A percentile compares a stretch with the other conserved stretches of the same genome.
Conservation (phyloP, 1,284 basidiomycete species). For the Irpex sp. region DNA sequence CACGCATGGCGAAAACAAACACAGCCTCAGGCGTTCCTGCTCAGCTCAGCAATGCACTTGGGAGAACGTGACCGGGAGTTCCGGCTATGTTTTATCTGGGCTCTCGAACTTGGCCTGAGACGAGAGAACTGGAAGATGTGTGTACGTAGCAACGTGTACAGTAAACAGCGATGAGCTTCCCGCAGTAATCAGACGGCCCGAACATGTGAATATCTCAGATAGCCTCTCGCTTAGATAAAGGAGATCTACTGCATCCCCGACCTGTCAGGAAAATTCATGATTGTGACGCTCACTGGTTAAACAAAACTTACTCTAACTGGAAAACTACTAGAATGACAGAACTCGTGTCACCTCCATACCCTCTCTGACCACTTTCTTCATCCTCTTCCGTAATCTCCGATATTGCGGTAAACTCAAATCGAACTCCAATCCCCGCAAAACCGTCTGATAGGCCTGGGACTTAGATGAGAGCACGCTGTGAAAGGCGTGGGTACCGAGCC, state of each 20-base stretch:
- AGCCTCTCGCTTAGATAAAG: not conserved
- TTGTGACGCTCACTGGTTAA: not conserved
- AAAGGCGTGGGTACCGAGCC: constrained; percentile 88
- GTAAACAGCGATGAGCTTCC: not conserved
- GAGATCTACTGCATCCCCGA: not conserved
- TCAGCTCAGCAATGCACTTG: not conserved
- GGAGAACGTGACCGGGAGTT: not conserved
- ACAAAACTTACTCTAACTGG: not conserved
- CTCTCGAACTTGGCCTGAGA: not conserved
- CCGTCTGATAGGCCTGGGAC: constrained; percentile 52
- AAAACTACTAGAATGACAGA: constrained; percentile 28
- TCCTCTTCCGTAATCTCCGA: constrained; percentile 48
- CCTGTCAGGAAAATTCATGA: not conserved
- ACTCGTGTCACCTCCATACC: constrained; percentile 36
- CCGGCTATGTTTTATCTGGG: not conserved
- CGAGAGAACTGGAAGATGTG: not conserved
- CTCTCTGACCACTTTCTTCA: constrained; percentile 57
- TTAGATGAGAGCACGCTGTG: constrained; percentile 69
- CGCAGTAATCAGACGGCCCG: not conserved
- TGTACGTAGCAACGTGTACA: not conserved
- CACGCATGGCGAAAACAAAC: not conserved
- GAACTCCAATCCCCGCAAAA: constrained; percentile 58
- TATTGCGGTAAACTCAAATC: constrained; percentile 58
- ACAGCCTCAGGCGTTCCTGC: not conserved
- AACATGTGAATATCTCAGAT: not conserved